Conservation (phyloP, 2,329 filamentous ascomycete species). For the Microsporum canis region DNA sequence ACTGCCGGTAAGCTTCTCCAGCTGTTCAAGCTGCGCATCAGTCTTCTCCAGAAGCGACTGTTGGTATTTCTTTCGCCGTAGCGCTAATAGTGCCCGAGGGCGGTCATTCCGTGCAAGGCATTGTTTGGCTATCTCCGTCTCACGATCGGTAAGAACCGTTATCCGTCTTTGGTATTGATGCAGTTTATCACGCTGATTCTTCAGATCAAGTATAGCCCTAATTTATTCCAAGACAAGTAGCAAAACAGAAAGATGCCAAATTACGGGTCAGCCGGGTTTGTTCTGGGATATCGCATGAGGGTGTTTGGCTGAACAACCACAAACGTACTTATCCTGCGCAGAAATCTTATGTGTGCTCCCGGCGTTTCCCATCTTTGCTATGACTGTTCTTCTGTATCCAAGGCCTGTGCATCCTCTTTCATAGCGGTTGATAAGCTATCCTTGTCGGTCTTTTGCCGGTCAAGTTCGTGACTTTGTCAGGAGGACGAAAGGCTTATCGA, state of each 20-base stretch:
- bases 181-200: slow-evolving; percentile 92
- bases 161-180: slow-evolving; percentile 93
- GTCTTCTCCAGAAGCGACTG: slow-evolving; percentile 80
- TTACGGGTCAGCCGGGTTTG: not conserved
- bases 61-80: slow-evolving; percentile 94
- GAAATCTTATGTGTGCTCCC: slow-evolving; percentile 55
- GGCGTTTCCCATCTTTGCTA: slow-evolving; percentile 50
- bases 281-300: not conserved
- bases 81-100: slow-evolving; percentile 67
- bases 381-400: not conserved
- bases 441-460: not conserved
- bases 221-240: slow-evolving; percentile 1
- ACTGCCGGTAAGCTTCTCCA: slow-evolving; percentile 75
- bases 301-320: not conserved
- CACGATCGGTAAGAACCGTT: slow-evolving; percentile 69
- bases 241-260: not conserved
- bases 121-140: slow-evolving; percentile 74
- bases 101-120: slow-evolving; percentile 74
- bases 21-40: slow-evolving; percentile 82
- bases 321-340: slow-evolving; percentile 69
- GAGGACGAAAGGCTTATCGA: not conserved
- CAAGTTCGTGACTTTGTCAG: too few species aligned
- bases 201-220: slow-evolving; percentile 94
- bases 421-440: not conserved
- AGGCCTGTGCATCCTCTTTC: not conserved